phyloP scores from a whole-genome alignment of 2,329 filamentous ascomycete species.

The Rutstroemia sp. region DNA sequence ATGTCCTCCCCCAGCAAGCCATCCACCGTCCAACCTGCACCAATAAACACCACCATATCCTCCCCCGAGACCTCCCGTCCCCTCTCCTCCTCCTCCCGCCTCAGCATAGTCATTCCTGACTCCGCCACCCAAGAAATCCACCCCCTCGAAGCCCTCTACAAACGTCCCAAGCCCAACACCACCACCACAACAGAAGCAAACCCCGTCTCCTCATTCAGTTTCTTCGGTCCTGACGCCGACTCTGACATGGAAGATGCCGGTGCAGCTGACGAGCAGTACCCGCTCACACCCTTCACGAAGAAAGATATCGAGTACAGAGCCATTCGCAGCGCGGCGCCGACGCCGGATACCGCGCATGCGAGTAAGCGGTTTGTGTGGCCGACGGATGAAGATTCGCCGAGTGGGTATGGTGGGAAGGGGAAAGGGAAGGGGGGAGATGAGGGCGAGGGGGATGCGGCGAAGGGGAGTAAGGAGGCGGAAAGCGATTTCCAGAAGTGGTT shows the following conservation, averaged over 20 bases:
- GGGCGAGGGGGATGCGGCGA: constrained; percentile 16
- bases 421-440: constrained; percentile 31
- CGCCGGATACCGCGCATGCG: constrained; percentile 83
- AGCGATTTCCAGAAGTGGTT: constrained; percentile 60
- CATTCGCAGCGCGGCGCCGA: constrained; percentile 84
- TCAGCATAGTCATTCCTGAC: constrained; percentile 42
- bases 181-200: constrained; percentile 26
- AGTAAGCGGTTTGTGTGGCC: constrained; percentile 55
- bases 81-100: constrained; percentile 38
- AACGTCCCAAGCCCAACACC: constrained; percentile 49
- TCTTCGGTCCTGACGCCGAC: constrained; percentile 56
- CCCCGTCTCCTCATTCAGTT: constrained; percentile 58
- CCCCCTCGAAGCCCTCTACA: constrained; percentile 88
- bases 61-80: constrained; percentile 11
- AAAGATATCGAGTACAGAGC: constrained; percentile 69
- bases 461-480: constrained; percentile 20
- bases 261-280: constrained; percentile 41
- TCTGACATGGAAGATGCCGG: constrained; percentile 38
- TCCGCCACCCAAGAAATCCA: constrained; percentile 52
- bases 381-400: constrained; percentile 30
- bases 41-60: constrained; percentile 3
- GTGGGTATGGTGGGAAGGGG: constrained; percentile 29
- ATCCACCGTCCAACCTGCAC: constrained; percentile 5
- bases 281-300: constrained; percentile 77
- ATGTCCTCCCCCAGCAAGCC: constrained; percentile 12